A percentile compares a stretch with the other conserved stretches of the same genome.
Conservation (phyloP, 2,329 filamentous ascomycete genomes). For the Daldinia sp. region DNA sequence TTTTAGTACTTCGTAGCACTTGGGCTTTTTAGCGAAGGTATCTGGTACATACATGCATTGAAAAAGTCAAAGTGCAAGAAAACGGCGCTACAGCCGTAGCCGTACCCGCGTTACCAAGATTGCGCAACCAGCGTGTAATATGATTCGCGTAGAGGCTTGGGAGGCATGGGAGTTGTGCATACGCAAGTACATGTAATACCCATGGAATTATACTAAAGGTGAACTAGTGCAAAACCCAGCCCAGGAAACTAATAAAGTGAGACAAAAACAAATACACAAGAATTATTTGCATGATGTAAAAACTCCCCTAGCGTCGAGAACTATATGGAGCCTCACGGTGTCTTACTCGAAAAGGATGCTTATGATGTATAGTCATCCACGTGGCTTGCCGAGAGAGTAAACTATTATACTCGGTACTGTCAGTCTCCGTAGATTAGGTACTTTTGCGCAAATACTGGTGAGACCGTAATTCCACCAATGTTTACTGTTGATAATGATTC, state of each 20-base stretch:
- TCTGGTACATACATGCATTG: not conserved
- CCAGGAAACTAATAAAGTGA: not conserved
- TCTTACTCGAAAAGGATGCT: slow-evolving; percentile 13
- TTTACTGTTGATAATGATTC: not conserved
- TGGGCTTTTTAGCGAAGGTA: not conserved
- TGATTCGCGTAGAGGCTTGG: slow-evolving; percentile 3
- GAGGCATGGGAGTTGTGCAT: not conserved
- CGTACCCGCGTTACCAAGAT: slow-evolving; percentile 20
- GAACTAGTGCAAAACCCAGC: not conserved
- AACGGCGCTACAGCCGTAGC: slow-evolving; percentile 19
- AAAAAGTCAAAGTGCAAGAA: no score
- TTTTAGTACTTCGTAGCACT: slow-evolving; percentile 38
- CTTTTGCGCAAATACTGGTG: not conserved
- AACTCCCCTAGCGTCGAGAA: slow-evolving; percentile 33
- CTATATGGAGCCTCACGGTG: slow-evolving; percentile 20
- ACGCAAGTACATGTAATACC: not conserved
- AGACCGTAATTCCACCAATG: slow-evolving; percentile 20
- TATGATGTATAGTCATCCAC: slow-evolving; percentile 28
- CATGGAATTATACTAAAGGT: not conserved
- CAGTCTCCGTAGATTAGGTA: not conserved
- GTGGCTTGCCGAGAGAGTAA: slow-evolving; percentile 23
- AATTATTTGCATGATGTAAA: slow-evolving; percentile 27
- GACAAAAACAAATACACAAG: not conserved
- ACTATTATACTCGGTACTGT: slow-evolving; percentile 18
- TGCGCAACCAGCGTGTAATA: slow-evolving; percentile 24